A percentile compares a stretch with the other conserved stretches of the same genome.
phyloP scores from a whole-genome alignment of 1,139 yeast species.

The Saccharomyces hybrid region DNA sequence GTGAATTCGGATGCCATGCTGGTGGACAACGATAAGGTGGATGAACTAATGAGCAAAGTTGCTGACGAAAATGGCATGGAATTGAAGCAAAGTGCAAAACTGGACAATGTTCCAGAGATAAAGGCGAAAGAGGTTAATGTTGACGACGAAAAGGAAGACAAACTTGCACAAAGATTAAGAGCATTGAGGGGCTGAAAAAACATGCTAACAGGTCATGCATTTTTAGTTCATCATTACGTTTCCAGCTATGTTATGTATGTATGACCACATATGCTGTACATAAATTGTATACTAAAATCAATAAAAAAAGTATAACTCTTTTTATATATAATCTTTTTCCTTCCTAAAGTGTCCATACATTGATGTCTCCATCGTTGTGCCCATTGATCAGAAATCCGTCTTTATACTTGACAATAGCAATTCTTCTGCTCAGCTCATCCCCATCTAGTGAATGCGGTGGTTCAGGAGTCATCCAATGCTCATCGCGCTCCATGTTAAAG shows the following conservation, averaged over 20 bases:
- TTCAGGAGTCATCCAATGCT: background rate
- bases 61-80: slow-evolving; percentile 98
- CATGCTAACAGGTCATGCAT: background rate
- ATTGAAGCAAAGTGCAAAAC: slow-evolving; percentile 59
- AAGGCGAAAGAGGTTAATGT: slow-evolving; percentile 32
- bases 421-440: background rate
- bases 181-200: slow-evolving; percentile 49
- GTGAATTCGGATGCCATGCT: slow-evolving; percentile 74
- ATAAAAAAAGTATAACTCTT: background rate
- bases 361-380: background rate
- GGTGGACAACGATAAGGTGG: slow-evolving; percentile 89
- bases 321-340: background rate
- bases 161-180: slow-evolving; percentile 75
- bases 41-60: slow-evolving; percentile 79
- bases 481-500: background rate
- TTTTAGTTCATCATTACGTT: background rate
- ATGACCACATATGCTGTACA: background rate
- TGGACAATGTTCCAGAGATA: slow-evolving; percentile 44
- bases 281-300: background rate
- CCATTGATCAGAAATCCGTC: background rate
- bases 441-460: background rate
- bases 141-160: slow-evolving; percentile 78
- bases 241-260: background rate
- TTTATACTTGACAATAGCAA: background rate
- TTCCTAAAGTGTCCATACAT: background rate